phyloP scores from a whole-genome alignment of 2,329 filamentous ascomycete genomes.

The Anthostomella pinea region DNA sequence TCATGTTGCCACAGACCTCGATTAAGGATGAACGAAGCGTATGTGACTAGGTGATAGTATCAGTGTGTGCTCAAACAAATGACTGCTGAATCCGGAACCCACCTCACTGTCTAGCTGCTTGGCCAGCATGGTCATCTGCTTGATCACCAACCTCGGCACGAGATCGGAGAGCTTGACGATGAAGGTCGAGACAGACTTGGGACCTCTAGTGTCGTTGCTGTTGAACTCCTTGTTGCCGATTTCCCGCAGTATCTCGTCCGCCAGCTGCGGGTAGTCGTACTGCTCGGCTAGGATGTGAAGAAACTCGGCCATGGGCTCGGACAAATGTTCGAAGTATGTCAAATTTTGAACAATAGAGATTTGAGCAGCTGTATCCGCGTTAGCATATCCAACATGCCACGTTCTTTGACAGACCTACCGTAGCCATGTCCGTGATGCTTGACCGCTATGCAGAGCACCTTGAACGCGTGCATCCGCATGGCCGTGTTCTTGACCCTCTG shows the following conservation, averaged over 20 bases:
- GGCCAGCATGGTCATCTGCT: slow-evolving; percentile 92
- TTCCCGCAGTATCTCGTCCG: slow-evolving; percentile 90
- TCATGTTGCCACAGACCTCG: slow-evolving; percentile 95
- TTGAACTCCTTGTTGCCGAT: slow-evolving; percentile 98
- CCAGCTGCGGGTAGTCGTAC: slow-evolving; percentile 94
- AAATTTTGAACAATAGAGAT: slow-evolving; percentile 97
- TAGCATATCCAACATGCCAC: slow-evolving; percentile 1
- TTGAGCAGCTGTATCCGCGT: slow-evolving; percentile 68
- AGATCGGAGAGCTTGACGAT: slow-evolving; percentile 91
- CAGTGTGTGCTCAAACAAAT: slow-evolving; percentile 8
- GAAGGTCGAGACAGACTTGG: slow-evolving; percentile 94
- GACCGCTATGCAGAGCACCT: slow-evolving; percentile 91
- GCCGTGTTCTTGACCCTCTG: slow-evolving; percentile 83
- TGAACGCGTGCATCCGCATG: slow-evolving; percentile 96
- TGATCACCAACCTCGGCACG: slow-evolving; percentile 86
- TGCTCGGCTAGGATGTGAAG: slow-evolving; percentile 93
- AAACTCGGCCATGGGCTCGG: slow-evolving; percentile 98
- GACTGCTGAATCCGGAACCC: slow-evolving; percentile 15
- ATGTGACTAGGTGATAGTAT: slow-evolving; percentile 62
- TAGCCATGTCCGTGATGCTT: slow-evolving; percentile 98
- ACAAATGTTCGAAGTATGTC: slow-evolving; percentile 98
- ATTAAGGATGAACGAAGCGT: slow-evolving; percentile 91
- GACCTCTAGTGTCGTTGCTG: slow-evolving; percentile 89
- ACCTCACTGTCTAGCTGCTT: slow-evolving; percentile 95
- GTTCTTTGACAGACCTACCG: slow-evolving; percentile 52